phyloP scores from a whole-genome alignment of 371 early-diverging fungal genomes.

The Mortierella sp. region DNA sequence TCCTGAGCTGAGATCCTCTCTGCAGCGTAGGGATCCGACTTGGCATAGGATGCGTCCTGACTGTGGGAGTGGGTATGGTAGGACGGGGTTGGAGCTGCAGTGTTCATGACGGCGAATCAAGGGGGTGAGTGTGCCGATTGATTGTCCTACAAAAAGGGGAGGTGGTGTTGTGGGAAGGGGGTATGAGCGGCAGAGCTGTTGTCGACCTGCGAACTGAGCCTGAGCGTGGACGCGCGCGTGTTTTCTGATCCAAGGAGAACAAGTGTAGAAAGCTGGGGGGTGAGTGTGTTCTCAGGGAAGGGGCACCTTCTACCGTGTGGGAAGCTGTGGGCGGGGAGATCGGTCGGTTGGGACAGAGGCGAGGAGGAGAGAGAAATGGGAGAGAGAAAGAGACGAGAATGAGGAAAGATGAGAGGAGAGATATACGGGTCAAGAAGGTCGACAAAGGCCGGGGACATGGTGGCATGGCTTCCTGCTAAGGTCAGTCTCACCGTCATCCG shows the following conservation, averaged over 20 bases:
- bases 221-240: not conserved
- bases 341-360: not conserved
- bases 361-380: not conserved
- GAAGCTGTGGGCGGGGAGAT: not conserved
- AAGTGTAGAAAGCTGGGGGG: too few relatives aligned
- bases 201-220: constrained; percentile 2
- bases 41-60: constrained; percentile 17
- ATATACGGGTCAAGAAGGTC: not conserved
- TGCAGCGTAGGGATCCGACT: constrained; percentile 20
- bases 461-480: too few relatives aligned
- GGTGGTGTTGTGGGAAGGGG: constrained; percentile 1
- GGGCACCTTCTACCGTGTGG: not conserved
- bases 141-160: not conserved
- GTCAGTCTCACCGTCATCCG: too few relatives aligned
- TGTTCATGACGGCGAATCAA: constrained; percentile 24
- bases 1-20: constrained; percentile 48
- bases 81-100: constrained; percentile 28
- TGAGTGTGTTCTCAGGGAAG: too few relatives aligned
- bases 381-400: constrained; percentile 6
- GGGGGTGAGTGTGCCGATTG: too few relatives aligned
- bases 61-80: constrained; percentile 9
- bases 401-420: not conserved
- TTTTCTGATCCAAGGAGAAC: not conserved
- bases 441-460: not conserved
- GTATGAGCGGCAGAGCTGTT: not conserved